Percentiles rank a stretch among this genome's conserved stretches.
Evolutionary conservation across 306 rosid species (phyloP).

Genomic region (Nissolia schottii): DNA sequence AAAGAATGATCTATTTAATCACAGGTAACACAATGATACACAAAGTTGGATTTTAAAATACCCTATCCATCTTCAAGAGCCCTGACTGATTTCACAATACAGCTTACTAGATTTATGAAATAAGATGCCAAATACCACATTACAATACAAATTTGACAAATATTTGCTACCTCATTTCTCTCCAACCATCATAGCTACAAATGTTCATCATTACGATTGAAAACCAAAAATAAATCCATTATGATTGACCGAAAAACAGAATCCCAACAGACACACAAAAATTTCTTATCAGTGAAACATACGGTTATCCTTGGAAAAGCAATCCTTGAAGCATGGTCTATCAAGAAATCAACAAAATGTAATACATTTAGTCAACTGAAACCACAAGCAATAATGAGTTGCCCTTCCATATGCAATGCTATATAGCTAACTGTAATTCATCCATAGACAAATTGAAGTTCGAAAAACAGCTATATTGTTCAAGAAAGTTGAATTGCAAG

Average conservation of each 20-base stretch:
- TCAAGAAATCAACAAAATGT: not conserved
- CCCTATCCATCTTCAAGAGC: not conserved
- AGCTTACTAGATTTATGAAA: not conserved
- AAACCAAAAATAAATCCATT: slow-evolving; percentile 6
- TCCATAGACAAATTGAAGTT: not conserved
- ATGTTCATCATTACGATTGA: not conserved
- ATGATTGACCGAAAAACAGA: not conserved
- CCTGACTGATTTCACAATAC: slow-evolving; percentile 6
- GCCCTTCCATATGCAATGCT: not conserved
- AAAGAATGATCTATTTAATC: slow-evolving; percentile 4
- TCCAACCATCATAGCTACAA: not conserved
- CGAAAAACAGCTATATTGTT: not conserved
- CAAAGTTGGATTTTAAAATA: slow-evolving; percentile 14
- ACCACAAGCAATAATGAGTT: not conserved
- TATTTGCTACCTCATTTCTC: not conserved
- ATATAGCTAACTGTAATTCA: slow-evolving; percentile 7
- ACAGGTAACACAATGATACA: slow-evolving; percentile 1
- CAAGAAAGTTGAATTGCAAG: not conserved
- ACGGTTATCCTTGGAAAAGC: slow-evolving; percentile 5
- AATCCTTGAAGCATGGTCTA: slow-evolving; percentile 5
- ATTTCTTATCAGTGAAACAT: not conserved
- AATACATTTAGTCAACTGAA: not conserved
- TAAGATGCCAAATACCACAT: not conserved
- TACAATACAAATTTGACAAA: not conserved
- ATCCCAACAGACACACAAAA: not conserved